Evolutionary conservation across 371 early-diverging fungal genomes (phyloP), one percentile per base, ranked within the genome.

Genomic region (Mortierella sp.): DNA sequence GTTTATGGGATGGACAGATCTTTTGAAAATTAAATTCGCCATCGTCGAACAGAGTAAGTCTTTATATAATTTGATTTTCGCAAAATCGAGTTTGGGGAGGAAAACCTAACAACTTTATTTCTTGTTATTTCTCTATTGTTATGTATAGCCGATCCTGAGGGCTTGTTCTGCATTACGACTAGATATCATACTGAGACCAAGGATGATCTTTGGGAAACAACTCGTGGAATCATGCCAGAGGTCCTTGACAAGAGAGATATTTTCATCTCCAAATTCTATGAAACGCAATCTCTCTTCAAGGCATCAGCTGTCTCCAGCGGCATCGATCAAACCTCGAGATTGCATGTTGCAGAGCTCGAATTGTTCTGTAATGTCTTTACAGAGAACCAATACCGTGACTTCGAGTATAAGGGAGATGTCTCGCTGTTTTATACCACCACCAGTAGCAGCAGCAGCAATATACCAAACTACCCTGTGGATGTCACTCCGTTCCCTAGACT

Each of bases 1-100:
- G 66, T 79, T 79, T 39, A 64, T 74, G 69, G 80, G 80, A 3
- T 79, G 80, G 80, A 68, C 57, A 68, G 80, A 79, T 35, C n/a
- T 79, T 2, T 45, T 68, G 16, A 74, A 66, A 59, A 58, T 79
- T 28, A 67, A 74, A 24, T 37, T 72, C 22, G 26, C 68, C 2
- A 45, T 74, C 18, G 75, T 74, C 9, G 80, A 79, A 30, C 80
- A 79, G 45, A 74, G 80, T 79, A 72, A 64, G 77, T 59, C 49
- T 49, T 49, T n/a, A n/a, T n/a, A n/a, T n/a, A n/a, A n/a, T n/a
- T n/a, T n/a, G n/a, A n/a, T n/a, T n/a, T n/a, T n/a, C n/a, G n/a
- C n/a, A n/a, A n/a, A n/a, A n/a, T n/a, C n/a, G n/a, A n/a, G n/a
- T n/a, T n/a, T n/a, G n/a, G n/a, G n/a, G n/a, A n/a, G n/a, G n/a